Evolutionary conservation across 257 asterid genomes (phyloP), one percentile per base, ranked within the genome.

Genomic region (Henckelia pumila): DNA sequence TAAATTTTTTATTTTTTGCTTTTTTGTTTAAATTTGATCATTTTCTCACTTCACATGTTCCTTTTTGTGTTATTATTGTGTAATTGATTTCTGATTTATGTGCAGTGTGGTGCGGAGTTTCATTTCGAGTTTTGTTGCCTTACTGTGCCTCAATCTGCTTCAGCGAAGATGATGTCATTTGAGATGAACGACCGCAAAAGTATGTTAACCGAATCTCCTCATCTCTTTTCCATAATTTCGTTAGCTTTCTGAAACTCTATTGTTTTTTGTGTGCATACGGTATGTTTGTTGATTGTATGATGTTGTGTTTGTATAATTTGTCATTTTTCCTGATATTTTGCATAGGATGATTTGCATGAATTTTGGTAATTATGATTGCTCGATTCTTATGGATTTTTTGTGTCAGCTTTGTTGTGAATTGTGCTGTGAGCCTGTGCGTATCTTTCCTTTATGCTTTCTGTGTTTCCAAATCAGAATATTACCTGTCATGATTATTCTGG

Each of bases 171-270:
- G 97, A 80, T 88, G 76, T 80, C 90, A 59, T 81, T 88, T 69
- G 97, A 90, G 80, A 90, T 90, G 97, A 88, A 88, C 78, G 97
- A 88, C 72, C 88, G 88, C 33, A 90, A 86, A 73, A 87, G 95
- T 84, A 69, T 79, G 95, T 61, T 28, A 56, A 6, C 4, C 44
- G 19, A 21, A n/a, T n/a, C n/a, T 58, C 11, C 53, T 49, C 6
- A 1, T 35, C n/a, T n/a, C n/a, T n/a, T n/a, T n/a, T 60, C 67
- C 24, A 8, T 4, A 25, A 57, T 53, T 50, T 29, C 11, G 8
- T 67, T 20, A 5, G 19, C 22, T n/a, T 47, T 60, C 33, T 56
- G 62, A 23, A 53, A 22, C 30, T 8, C 7, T 53, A 13, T 40
- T 35, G 32, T 49, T 65, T 24, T 2, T 65, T 66, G 17, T 22